These are phyloP conservation scores for Penicillium polonicum DNA, from an alignment of 2,329 filamentous ascomycete genomes.

Conservation along the genomic window DNA sequence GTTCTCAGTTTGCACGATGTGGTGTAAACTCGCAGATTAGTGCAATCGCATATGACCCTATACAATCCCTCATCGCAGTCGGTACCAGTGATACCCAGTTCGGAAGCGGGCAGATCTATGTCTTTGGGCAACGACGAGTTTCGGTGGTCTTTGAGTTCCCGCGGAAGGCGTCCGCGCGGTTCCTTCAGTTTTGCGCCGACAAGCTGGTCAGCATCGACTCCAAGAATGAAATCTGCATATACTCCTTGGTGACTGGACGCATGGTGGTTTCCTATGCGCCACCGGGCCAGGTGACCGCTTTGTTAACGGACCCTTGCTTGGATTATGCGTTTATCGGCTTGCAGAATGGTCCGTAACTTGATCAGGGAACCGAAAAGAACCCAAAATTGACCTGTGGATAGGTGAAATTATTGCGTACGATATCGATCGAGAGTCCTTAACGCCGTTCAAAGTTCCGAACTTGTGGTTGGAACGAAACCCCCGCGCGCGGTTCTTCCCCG, in stretches of 20 bases:
- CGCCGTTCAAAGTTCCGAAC: conserved; percentile 80
- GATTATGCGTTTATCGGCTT: conserved; percentile 90
- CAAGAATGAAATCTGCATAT: conserved; percentile 81
- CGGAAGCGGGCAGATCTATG: conserved; percentile 81
- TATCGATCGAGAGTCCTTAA: conserved; percentile 74
- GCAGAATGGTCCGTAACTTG: conserved; percentile 57
- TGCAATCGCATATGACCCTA: conserved; percentile 84
- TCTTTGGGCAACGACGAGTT: conserved; percentile 81
- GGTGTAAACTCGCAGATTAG: conserved; percentile 76
- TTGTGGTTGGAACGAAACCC: conserved; percentile 77
- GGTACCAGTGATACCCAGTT: conserved; percentile 86
- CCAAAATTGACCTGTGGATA: conserved; percentile 17
- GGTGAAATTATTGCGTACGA: conserved; percentile 91
- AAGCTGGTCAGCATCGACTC: conserved; percentile 81
- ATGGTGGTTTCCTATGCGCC: conserved; percentile 69
- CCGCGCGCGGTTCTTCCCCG: conserved; percentile 60
- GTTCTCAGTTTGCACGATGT: conserved; percentile 62
- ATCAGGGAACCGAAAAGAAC: background rate
- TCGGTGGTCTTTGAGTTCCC: conserved; percentile 70
- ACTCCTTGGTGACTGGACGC: conserved; percentile 70
- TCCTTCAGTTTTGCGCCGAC: conserved; percentile 80
- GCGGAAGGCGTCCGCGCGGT: conserved; percentile 70
- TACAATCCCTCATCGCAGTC: conserved; percentile 89
- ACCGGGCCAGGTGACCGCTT: conserved; percentile 69
- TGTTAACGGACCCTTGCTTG: conserved; percentile 83